Base-by-base conservation (phyloP, 2,329 filamentous ascomycete species). In the Botrytis porri region DNA sequence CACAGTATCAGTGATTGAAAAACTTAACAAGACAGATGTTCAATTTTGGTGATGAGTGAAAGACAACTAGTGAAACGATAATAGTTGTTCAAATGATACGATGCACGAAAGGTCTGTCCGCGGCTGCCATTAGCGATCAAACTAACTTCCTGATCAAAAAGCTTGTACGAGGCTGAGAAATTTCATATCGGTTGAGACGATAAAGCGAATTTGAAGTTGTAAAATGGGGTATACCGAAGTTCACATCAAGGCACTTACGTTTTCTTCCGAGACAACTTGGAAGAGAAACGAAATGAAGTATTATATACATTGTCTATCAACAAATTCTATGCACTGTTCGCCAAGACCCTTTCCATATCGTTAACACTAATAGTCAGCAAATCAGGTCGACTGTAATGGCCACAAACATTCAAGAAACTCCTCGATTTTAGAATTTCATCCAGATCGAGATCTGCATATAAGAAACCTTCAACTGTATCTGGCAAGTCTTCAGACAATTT, bases 401-500 rank as follows among this genome's bases (percentile, higher is more conserved):
- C 78, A 65, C 67, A 73, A 12, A 75, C 51, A 74, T 78, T 77
- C 16, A 79, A 25, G 48, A 77, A 78, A 4, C 75, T 54, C 61
- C 74, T 78, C 18, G 74, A 73, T 5, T 61, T 72, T 7, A 77
- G n/a, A 43, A 75, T 74, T 14, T 73, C 72, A 69, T 76, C 74
- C 32, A 75, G 74, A 48, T 78, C 74, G 25, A 79, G 41, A 39
- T 79, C 73, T n/a, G 86, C 86, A 73, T 84, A 85, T 4, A 89
- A 75, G 35, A 89, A 82, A 1, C 87, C 87, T 70, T 89, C 86
- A 84, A 80, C 86, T 84, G 71, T 82, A 85, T 77, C 86, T 83
- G 43, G 83, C 79, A 64, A 85, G 83, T 25, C 86, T 80, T 76
- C 60, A 12, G 72, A 82, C 82, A 72, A 81, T 80, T 74, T 43